Evolutionary conservation across 805 yeast genomes (phyloP), one percentile per base, ranked within the genome.

Genomic region (Ogataea nonfermentans): DNA sequence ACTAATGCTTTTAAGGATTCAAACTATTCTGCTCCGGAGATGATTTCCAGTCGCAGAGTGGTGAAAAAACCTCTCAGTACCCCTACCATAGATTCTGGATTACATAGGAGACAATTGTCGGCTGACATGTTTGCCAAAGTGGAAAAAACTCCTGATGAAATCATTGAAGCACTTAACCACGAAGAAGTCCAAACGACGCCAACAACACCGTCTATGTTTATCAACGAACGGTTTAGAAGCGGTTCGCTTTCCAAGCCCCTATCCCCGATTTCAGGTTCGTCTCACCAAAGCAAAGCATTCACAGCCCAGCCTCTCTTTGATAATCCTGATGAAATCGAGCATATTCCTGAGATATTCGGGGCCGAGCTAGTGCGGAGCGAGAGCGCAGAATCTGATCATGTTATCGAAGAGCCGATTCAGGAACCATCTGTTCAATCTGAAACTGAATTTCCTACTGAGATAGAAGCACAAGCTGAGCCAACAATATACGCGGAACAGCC

Each of bases 1-100:
- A 7, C 42, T n/a, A 27, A 28, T 3, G 24, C 10, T 29, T 12
- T 12, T 7, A 40, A 43, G 41, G 55, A 33, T 17, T 20, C 32
- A 11, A 32, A 29, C 23, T 61, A 60, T 38, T 46, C 44, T 2
- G 75, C 81, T 0, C 86, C 86, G 0, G 85, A 80, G 53, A 81
- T 81, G 87, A 81, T 81, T n/a, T 67, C 74, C 29, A 76, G 68
- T 19, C 64, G 85, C 54, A 66, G 84, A 33, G 14, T 20, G 2
- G 14, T 35, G 25, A 30, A 20, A 8, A 43, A 32, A 17, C 19
- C 32, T 1, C 24, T 27, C 9, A 26, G 41, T 31, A 24, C 33
- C 22, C n/a, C 35, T 6, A 16, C 16, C 9, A 19, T 16, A 11
- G 30, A 25, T 9, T 8, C 8, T 5, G 15, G 4, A 12, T 7